Percentiles rank a stretch among this genome's conserved stretches.
These are phyloP conservation scores for Neofusicoccum ribis DNA, from an alignment of 2,329 filamentous ascomycete genomes.

Conservation along the genomic window DNA sequence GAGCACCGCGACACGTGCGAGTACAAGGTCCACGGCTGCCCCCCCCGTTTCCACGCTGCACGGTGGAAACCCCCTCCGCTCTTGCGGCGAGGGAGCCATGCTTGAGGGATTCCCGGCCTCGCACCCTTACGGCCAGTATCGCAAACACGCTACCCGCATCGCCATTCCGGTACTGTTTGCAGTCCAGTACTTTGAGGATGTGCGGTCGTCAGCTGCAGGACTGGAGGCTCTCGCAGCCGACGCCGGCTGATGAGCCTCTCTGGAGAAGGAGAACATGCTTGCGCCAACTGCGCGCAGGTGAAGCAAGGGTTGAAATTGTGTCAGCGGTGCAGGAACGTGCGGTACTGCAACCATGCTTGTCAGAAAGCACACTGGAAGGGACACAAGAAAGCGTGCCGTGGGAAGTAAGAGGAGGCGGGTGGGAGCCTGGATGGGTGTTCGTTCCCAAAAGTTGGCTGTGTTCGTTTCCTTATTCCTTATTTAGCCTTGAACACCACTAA, in stretches of 20 bases:
- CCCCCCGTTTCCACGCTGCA: not conserved
- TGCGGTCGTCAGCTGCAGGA: not conserved
- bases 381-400: not conserved
- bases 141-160: conserved; percentile 20
- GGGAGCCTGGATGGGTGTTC: not conserved
- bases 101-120: not conserved
- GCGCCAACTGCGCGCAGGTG: not conserved
- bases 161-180: conserved; percentile 21
- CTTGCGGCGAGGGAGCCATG: not conserved
- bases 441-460: no score
- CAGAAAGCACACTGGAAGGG: not conserved
- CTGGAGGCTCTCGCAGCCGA: not conserved
- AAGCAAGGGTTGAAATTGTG: not conserved
- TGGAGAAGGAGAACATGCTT: not conserved
- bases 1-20: conserved; percentile 36
- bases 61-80: not conserved
- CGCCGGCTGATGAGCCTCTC: not conserved
- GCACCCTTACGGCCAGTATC: not conserved
- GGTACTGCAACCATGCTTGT: not conserved
- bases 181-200: not conserved
- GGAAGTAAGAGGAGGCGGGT: not conserved
- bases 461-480: not conserved
- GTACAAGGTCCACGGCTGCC: conserved; percentile 16
- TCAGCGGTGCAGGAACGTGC: not conserved
- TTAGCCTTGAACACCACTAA: not conserved